Evolutionary conservation across 1,139 yeast species (phyloP).

Genomic region (Yamadazyma sp.): DNA sequence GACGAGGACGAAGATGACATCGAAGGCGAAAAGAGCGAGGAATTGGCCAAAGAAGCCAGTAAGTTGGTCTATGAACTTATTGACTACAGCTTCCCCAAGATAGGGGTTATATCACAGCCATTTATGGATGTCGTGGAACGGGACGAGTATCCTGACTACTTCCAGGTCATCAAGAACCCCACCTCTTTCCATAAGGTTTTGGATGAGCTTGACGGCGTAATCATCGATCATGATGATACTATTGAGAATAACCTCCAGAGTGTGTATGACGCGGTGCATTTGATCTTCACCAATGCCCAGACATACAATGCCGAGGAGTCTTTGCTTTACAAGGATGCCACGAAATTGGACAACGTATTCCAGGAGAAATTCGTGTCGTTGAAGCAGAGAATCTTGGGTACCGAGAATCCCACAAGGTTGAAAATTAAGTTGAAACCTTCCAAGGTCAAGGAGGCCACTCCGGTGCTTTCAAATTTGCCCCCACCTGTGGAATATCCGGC

Average conservation of each 20-base stretch:
- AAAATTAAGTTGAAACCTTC: constrained; percentile 17
- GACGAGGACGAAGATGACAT: too few species aligned
- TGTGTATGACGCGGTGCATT: constrained; percentile 47
- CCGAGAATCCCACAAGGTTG: too few species aligned
- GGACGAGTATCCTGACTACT: constrained; percentile 60
- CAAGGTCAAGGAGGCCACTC: constrained; percentile 18
- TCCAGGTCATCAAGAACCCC: constrained; percentile 53
- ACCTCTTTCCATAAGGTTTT: constrained; percentile 53
- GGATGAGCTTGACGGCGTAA: constrained; percentile 39
- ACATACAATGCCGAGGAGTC: constrained; percentile 58
- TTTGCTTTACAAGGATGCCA: constrained; percentile 57
- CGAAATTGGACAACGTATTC: constrained; percentile 39
- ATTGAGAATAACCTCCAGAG: constrained; percentile 43
- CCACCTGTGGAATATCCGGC: constrained; percentile 8
- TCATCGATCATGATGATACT: constrained; percentile 28
- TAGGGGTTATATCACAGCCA: constrained; percentile 52
- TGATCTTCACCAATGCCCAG: constrained; percentile 59
- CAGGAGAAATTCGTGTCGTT: constrained; percentile 29
- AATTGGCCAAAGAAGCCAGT: constrained; percentile 25
- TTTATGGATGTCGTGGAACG: constrained; percentile 58
- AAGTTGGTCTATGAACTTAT: constrained; percentile 36
- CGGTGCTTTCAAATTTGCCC: constrained; percentile 6
- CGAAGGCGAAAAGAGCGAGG: constrained; percentile 9
- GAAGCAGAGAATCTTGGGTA: constrained; percentile 13
- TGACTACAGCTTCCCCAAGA: constrained; percentile 42